Conservation (phyloP, 768 basidiomycete species). For the Leucosporidium scottii region DNA sequence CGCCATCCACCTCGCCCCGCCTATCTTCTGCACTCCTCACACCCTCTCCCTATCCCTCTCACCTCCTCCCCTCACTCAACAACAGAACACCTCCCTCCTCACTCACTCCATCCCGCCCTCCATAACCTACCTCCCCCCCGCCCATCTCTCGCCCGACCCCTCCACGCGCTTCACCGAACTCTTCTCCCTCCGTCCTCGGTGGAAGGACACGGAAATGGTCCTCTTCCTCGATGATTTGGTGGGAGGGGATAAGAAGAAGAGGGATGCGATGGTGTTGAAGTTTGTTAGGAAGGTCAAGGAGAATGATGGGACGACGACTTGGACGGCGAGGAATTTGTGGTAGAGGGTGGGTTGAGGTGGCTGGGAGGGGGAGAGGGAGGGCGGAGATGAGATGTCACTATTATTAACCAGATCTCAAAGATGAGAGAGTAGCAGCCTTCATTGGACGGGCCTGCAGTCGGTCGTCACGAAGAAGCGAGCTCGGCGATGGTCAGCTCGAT, state of each 20-base stretch:
- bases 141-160: conserved; percentile 67
- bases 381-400: background rate
- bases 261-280: conserved; percentile 33
- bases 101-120: conserved; percentile 38
- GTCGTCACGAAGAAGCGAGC: too few species aligned
- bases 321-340: conserved; percentile 29
- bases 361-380: background rate
- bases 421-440: too few species aligned
- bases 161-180: conserved; percentile 76
- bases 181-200: conserved; percentile 53
- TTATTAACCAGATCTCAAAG: too few species aligned
- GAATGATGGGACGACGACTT: conserved; percentile 13
- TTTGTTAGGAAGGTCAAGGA: conserved; percentile 33
- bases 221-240: conserved; percentile 28
- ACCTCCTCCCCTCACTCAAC: too few species aligned
- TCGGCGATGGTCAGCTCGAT: too few species aligned
- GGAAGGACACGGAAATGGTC: conserved; percentile 45
- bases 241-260: conserved; percentile 31
- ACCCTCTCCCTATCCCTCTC: too few species aligned
- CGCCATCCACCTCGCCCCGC: background rate
- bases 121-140: conserved; percentile 68
- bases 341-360: conserved; percentile 1
- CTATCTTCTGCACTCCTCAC: background rate
- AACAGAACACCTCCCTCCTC: conserved; percentile 68
- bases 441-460: too few species aligned